Percentiles rank a stretch among this genome's conserved stretches.
These are phyloP conservation scores for Coemansia aciculifera DNA, from an alignment of 192 early-diverging fungal genomes.

Conservation along the genomic window DNA sequence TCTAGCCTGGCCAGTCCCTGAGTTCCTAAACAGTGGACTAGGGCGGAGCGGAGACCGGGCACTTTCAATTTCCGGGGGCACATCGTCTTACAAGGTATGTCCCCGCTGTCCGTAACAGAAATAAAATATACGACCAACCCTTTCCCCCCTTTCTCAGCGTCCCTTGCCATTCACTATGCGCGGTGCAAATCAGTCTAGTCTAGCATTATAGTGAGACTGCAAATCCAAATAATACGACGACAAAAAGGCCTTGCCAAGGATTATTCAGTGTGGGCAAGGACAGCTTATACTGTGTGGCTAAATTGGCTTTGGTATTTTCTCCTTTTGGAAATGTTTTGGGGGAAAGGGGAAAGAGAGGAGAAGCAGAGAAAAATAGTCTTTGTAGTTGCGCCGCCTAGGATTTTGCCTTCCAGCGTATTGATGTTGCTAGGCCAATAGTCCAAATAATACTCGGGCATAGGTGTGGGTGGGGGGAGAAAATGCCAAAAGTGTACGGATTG, in stretches of 20 bases:
- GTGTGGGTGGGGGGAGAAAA: not conserved
- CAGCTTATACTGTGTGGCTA: not conserved
- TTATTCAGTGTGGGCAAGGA: not conserved
- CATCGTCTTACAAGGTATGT: not conserved
- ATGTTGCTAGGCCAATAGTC: too few relatives aligned
- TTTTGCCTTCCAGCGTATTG: too few relatives aligned
- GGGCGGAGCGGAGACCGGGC: not conserved
- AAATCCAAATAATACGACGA: too few relatives aligned
- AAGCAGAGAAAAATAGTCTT: not conserved
- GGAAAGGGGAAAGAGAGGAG: not conserved
- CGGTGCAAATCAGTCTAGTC: too few relatives aligned
- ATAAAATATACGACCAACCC: not conserved
- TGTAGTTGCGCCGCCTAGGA: not conserved
- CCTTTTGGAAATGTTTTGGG: not conserved
- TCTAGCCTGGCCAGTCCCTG: not conserved
- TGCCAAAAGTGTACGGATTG: not conserved
- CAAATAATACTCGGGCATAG: not conserved
- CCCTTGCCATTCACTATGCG: not conserved
- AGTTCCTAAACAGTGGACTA: not conserved
- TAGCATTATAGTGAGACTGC: not conserved
- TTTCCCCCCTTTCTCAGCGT: too few relatives aligned
- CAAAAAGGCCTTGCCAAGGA: not conserved
- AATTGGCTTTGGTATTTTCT: not conserved
- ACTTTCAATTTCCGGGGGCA: not conserved
- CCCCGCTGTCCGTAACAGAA: not conserved